A percentile compares a stretch with the other conserved stretches of the same genome.
These are phyloP conservation scores for Hymenoscyphus albidus DNA, from an alignment of 2,329 filamentous ascomycete genomes.

Conservation along the genomic window DNA sequence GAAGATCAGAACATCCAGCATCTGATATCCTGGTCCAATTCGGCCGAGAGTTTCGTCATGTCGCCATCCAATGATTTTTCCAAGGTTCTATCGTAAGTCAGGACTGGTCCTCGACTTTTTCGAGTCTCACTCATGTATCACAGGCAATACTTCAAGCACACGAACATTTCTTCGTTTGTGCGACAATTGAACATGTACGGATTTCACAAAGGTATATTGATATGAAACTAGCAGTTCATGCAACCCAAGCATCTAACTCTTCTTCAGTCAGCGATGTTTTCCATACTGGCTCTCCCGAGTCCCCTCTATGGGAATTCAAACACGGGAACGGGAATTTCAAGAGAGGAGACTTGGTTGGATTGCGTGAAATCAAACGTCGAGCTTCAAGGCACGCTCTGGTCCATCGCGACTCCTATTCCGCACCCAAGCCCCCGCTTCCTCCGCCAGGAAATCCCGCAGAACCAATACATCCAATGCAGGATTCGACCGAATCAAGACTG, in stretches of 20 bases:
- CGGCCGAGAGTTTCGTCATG: conserved; percentile 98
- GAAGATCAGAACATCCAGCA: conserved; percentile 92
- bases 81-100: conserved; percentile 88
- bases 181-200: conserved; percentile 99
- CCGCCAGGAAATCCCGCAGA: conserved; percentile 85
- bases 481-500: conserved; percentile 73
- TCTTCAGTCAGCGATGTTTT: conserved; percentile 90
- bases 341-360: conserved; percentile 81
- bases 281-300: conserved; percentile 89
- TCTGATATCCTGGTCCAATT: conserved; percentile 91
- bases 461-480: conserved; percentile 65
- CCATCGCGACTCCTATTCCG: conserved; percentile 82
- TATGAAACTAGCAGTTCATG: conserved; percentile 16
- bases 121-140: conserved; percentile 19
- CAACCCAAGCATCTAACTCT: conserved; percentile 13
- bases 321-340: conserved; percentile 98
- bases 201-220: conserved; percentile 83
- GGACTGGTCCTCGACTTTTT: conserved; percentile 4
- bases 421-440: conserved; percentile 67
- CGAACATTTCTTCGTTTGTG: conserved; percentile 97
- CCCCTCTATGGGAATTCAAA: conserved; percentile 97
- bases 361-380: conserved; percentile 92
- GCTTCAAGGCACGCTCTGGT: conserved; percentile 91
- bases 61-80: conserved; percentile 96
- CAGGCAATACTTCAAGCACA: conserved; percentile 99